Base-by-base conservation (phyloP, 257 asterid genomes). In the Solanum etuberosum region DNA sequence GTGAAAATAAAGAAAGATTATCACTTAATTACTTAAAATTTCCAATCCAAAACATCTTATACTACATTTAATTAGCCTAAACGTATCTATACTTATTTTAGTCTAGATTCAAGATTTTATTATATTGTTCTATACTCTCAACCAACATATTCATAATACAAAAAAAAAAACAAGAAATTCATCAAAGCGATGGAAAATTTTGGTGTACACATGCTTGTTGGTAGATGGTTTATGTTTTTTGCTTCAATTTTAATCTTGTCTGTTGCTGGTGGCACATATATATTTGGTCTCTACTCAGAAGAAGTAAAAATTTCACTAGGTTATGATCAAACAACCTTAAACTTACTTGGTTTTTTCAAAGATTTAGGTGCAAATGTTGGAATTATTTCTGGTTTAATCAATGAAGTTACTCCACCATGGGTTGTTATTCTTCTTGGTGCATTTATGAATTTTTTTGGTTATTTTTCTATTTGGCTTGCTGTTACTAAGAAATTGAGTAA, bases 321-420 rank as follows among this genome's bases (percentile, higher is more conserved):
- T 23, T 94, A 93, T 67, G 96, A 93, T n/a, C 98, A 94, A 63
- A 92, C 93, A 32, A 94, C 97, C 15, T 18, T 94, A 9, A 94
- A 93, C 84, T 83, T 93, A 23, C 59, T 94, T 8, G 72, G 98
- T 18, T 93, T 93, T 91, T 93, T 93, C 90, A 94, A 94, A 81
- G 98, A 94, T 76, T 83, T 93, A 20, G 98, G 98, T 6, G 94
- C 81, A 4, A 94, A 94, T 40, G 88, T 94, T n/a, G 98, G 96
- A 5, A 68, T 94, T 27, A 65, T 93, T 8, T 88, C 98, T 1
- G 97, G 97, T 4, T 65, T 94, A 1, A 87, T 94, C 90, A 92
- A 91, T 35, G 96, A 94, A 84, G 74, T 94, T 3, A 51, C 92
- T 1, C 96, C 98, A 3, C 95, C 98, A 0, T 93, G 95, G 98